phyloP scores from a whole-genome alignment of 768 basidiomycete genomes.

The Nidularia sp. region DNA sequence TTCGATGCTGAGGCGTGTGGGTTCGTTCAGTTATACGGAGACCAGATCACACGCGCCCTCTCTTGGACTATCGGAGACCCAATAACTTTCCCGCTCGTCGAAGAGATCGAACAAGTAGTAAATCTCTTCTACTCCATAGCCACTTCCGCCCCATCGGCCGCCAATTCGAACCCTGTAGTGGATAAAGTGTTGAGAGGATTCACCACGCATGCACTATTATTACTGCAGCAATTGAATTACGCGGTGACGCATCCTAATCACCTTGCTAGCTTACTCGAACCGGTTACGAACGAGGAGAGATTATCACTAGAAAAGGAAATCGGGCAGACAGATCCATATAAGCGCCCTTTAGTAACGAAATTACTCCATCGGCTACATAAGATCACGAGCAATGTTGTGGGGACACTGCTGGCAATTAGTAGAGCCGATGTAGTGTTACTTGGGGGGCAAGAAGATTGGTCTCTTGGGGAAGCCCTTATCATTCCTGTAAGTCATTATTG shows the following conservation, averaged over 20 bases:
- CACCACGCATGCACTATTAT: conserved; percentile 59
- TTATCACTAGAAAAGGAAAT: conserved; percentile 63
- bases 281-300: conserved; percentile 74
- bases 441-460: conserved; percentile 69
- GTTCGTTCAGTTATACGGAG: conserved; percentile 79
- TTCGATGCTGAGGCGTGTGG: conserved; percentile 85
- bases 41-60: conserved; percentile 72
- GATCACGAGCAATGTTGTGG: conserved; percentile 65
- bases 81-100: conserved; percentile 70
- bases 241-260: conserved; percentile 90
- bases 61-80: conserved; percentile 81
- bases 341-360: conserved; percentile 68
- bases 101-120: conserved; percentile 80
- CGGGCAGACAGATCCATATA: conserved; percentile 54
- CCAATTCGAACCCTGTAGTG: conserved; percentile 45
- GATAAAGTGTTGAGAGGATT: conserved; percentile 68
- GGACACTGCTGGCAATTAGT: conserved; percentile 67
- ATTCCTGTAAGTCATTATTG: conserved; percentile 54
- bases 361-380: conserved; percentile 70
- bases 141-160: conserved; percentile 41
- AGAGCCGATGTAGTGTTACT: conserved; percentile 65
- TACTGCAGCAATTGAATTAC: conserved; percentile 87
- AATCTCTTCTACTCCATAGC: conserved; percentile 77
- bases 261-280: conserved; percentile 76
- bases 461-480: conserved; percentile 60